Conservation (phyloP, 176 grass and related monocot genomes). For the Lolium multiflorum region DNA sequence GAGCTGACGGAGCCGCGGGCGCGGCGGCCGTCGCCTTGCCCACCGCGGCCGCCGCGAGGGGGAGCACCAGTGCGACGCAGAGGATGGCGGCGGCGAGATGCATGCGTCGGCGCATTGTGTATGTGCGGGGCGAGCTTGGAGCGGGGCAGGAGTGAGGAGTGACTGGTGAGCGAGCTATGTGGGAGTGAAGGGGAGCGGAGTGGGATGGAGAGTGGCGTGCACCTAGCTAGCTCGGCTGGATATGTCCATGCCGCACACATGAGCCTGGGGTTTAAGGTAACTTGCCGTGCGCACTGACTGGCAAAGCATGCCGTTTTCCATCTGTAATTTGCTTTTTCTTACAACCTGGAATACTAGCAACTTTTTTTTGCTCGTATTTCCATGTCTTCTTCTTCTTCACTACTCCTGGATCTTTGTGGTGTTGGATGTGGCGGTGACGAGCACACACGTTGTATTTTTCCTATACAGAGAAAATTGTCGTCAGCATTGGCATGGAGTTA, state of each 20-base stretch:
- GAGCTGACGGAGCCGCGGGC: constrained; percentile 40
- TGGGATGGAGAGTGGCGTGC: constrained; percentile 23
- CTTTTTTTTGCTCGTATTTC: background rate
- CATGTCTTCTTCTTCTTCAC: background rate
- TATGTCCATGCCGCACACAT: background rate
- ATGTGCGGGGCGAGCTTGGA: background rate
- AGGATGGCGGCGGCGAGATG: constrained; percentile 3
- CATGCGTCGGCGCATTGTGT: constrained; percentile 33
- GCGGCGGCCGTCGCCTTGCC: background rate
- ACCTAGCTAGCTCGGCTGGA: constrained; percentile 4
- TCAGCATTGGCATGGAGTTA: background rate
- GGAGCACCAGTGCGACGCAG: background rate
- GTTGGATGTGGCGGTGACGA: background rate
- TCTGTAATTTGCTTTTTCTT: background rate
- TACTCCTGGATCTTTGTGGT: background rate
- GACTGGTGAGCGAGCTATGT: background rate
- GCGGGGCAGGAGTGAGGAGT: background rate
- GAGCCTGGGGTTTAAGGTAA: background rate
- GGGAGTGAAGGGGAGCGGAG: constrained; percentile 17
- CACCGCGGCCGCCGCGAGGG: background rate
- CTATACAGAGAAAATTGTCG: background rate
- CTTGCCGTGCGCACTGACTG: background rate
- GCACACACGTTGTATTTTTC: background rate
- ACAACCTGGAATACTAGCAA: background rate
- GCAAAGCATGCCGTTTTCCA: constrained; percentile 6